Evolutionary conservation across 1,139 yeast species (phyloP).

Genomic region (Saccharomyces hybrid): DNA sequence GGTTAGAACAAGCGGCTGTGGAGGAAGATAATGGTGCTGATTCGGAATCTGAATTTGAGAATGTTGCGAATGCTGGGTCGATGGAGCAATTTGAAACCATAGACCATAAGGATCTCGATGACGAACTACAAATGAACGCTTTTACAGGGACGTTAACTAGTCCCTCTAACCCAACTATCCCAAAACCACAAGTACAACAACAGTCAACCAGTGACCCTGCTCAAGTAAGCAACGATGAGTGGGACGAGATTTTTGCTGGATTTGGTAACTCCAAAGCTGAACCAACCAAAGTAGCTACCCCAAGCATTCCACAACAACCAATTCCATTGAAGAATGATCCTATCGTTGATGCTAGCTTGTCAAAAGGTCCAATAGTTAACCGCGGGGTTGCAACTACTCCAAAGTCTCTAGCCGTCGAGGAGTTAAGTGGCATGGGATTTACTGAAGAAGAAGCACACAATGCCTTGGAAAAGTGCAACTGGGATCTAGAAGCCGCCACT

Average conservation of each 20-base stretch:
- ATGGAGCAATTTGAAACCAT: slow-evolving; percentile 25
- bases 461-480: slow-evolving; percentile 62
- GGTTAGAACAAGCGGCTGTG: slow-evolving; percentile 36
- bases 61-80: slow-evolving; percentile 11
- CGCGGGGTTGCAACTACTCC: slow-evolving; percentile 37
- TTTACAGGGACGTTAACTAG: slow-evolving; percentile 34
- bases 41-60: slow-evolving; percentile 24
- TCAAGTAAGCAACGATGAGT: slow-evolving; percentile 54
- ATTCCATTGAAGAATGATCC: slow-evolving; percentile 3
- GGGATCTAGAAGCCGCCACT: slow-evolving; percentile 80
- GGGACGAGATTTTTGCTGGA: slow-evolving; percentile 93
- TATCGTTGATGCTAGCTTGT: slow-evolving; percentile 2
- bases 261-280: slow-evolving; percentile 46
- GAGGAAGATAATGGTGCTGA: slow-evolving; percentile 41
- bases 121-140: slow-evolving; percentile 29
- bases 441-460: slow-evolving; percentile 52
- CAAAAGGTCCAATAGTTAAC: slow-evolving; percentile 16
- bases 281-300: background rate
- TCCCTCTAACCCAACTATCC: slow-evolving; percentile 4
- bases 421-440: slow-evolving; percentile 87
- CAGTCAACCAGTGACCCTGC: slow-evolving; percentile 4
- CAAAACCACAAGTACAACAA: slow-evolving; percentile 5
- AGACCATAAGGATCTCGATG: slow-evolving; percentile 25
- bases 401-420: slow-evolving; percentile 51
- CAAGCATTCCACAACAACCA: slow-evolving; percentile 9